Base-by-base conservation (phyloP, 1,284 basidiomycete genomes). In the Sanguinoderma infundibulare region DNA sequence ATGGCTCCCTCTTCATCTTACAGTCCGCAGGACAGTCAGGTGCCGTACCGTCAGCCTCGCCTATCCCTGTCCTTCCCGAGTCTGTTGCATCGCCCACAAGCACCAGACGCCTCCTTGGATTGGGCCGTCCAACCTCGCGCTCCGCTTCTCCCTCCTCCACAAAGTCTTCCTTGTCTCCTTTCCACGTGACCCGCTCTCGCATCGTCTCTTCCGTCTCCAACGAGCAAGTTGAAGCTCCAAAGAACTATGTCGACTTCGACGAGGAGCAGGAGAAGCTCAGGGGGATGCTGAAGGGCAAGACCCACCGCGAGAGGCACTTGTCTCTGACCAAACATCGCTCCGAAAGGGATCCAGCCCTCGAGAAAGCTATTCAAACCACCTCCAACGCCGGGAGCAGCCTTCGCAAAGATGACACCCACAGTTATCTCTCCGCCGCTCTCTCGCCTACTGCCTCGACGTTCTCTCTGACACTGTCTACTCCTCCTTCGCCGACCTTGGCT, bases 161-260 rank as follows among this genome's bases (percentile, higher is more conserved):
- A 9, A 68, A 64, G 24, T 67, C 72, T 15, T 61, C 64, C 14
- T 64, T 73, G 20, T 61, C 73, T 1, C 75, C 75, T 9, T 74
- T 79, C 55, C 71, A 72, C n/a, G 60, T 77, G 20, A 64, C 75
- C 20, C 80, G 83, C 55, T 80, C 88, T 36, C 81, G 83, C 6
- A 81, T 88, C 15, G 88, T 90, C 1, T 89, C 90, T 14, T 87
- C 86, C 2, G 76, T 93, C 7, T 89, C 85, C 3, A 78, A 78
- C 14, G 87, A 91, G 64, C 83, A 83, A 63, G 89, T 83, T 0
- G 87, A 90, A 71, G 89, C 89, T 1, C 86, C 89, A 0, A 91
- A 85, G 74, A 90, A 87, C 67, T 87, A 83, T 67, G 87, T 92
- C 3, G 91, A 93, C 68, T 91, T 86, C 60, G 91, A 92, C 3